A percentile compares a stretch with the other conserved stretches of the same genome.
Conservation (phyloP, 352 stramenopile species). For the Globisporangium canariense region DNA sequence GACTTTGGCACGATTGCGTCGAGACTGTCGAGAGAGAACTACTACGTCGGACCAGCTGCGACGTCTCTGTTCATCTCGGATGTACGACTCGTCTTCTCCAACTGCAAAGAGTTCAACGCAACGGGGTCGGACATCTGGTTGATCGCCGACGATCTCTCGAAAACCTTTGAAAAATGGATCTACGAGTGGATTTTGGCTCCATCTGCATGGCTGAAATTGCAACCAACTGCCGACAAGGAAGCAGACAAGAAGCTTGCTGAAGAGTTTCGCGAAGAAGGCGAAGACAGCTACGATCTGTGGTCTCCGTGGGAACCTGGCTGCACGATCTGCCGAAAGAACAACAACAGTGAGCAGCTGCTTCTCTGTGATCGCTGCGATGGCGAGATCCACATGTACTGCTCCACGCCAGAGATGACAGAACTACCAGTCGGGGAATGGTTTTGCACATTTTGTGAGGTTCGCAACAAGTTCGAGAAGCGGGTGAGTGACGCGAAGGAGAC, state of each 20-base stretch:
- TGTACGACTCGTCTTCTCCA: conserved; percentile 82
- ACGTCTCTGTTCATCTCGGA: conserved; percentile 80
- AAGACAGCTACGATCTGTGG: conserved; percentile 74
- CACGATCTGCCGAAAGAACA: conserved; percentile 68
- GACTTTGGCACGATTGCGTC: conserved; percentile 81
- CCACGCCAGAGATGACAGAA: conserved; percentile 61
- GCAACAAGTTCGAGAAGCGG: conserved; percentile 44
- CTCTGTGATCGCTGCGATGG: conserved; percentile 86
- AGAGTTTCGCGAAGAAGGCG: conserved; percentile 59
- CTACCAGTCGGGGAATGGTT: conserved; percentile 82
- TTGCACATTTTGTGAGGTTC: conserved; percentile 64
- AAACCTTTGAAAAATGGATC: conserved; percentile 84
- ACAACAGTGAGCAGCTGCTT: conserved; percentile 74
- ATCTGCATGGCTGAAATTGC: conserved; percentile 76
- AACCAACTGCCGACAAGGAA: conserved; percentile 37
- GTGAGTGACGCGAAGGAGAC: conserved; percentile 21
- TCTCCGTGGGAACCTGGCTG: conserved; percentile 76
- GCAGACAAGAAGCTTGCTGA: conserved; percentile 46
- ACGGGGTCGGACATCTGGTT: conserved; percentile 80
- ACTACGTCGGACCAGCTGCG: conserved; percentile 74
- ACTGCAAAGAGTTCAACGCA: conserved; percentile 86
- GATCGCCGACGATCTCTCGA: conserved; percentile 63
- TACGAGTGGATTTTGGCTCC: conserved; percentile 84
- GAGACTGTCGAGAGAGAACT: conserved; percentile 69
- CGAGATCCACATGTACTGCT: conserved; percentile 86